These are phyloP conservation scores for Ephemerocybe angulata DNA, from an alignment of 768 basidiomycete genomes.

Conservation along the genomic window DNA sequence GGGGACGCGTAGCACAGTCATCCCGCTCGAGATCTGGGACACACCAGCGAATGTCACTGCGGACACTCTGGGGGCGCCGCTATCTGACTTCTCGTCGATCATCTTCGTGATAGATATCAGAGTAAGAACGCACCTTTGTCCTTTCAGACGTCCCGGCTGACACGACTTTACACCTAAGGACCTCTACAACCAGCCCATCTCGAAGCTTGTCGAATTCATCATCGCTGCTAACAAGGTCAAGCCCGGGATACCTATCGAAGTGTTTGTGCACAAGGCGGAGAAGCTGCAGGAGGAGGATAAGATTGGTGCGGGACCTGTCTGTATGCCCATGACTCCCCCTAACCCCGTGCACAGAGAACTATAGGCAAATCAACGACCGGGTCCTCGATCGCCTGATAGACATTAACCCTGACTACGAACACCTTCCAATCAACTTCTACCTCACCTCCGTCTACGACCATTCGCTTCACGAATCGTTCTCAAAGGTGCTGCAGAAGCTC, in stretches of 20 bases:
- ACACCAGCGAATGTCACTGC: constrained; percentile 84
- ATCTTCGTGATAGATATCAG: constrained; percentile 96
- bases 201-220: constrained; percentile 78
- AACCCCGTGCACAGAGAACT: constrained; percentile 60
- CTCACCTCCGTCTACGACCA: constrained; percentile 94
- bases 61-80: constrained; percentile 69
- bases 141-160: not conserved
- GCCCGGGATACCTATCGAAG: constrained; percentile 75
- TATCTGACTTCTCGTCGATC: constrained; percentile 78
- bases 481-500: constrained; percentile 81
- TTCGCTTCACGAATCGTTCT: constrained; percentile 88
- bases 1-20: constrained; percentile 62
- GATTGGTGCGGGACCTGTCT: constrained; percentile 53
- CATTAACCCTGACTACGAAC: constrained; percentile 69
- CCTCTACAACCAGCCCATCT: constrained; percentile 79
- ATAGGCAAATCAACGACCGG: constrained; percentile 85
- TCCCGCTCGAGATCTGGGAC: constrained; percentile 94
- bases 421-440: constrained; percentile 80
- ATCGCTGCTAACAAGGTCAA: constrained; percentile 72
- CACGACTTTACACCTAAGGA: constrained; percentile 53
- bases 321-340: not conserved
- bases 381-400: constrained; percentile 81
- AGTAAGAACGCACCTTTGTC: constrained; percentile 42
- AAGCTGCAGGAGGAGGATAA: constrained; percentile 88
- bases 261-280: constrained; percentile 96